Conservation (phyloP, 257 asterid genomes). For the Przewalskia tangutica region DNA sequence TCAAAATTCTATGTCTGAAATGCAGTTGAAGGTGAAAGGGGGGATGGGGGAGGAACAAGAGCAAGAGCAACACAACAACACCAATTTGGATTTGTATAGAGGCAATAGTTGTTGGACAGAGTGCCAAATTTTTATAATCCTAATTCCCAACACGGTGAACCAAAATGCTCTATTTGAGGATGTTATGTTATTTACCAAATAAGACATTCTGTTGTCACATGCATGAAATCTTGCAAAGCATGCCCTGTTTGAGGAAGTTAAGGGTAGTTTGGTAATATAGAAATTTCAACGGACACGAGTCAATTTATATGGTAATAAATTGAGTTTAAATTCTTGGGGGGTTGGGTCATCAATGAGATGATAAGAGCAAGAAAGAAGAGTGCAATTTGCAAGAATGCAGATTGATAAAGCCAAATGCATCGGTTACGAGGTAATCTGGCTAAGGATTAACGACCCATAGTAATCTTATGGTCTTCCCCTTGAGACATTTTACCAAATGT, state of each 20-base stretch:
- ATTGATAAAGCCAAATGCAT: not conserved
- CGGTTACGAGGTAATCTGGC: constrained; percentile 3
- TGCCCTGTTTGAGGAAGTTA: not conserved
- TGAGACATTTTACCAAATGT: not conserved
- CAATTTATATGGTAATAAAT: not conserved
- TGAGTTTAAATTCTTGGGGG: not conserved
- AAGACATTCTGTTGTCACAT: not conserved
- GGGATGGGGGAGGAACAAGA: not conserved
- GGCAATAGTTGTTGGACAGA: constrained; percentile 41
- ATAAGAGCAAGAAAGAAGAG: not conserved
- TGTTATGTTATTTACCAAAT: constrained; percentile 1
- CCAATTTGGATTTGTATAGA: constrained; percentile 11
- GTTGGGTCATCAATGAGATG: not conserved
- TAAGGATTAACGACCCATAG: not conserved
- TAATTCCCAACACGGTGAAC: not conserved
- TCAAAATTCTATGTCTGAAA: not conserved
- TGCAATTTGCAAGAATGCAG: not conserved
- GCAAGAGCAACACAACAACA: constrained; percentile 14
- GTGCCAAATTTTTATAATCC: constrained; percentile 29
- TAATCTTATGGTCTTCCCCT: not conserved
- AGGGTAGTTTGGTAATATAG: not conserved
- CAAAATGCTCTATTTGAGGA: constrained; percentile 1
- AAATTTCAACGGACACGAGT: constrained; percentile 2
- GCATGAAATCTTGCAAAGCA: not conserved
- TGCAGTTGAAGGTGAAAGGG: not conserved